phyloP scores from a whole-genome alignment of 2,329 filamentous ascomycete species.

The Exophiala alcalophila region DNA sequence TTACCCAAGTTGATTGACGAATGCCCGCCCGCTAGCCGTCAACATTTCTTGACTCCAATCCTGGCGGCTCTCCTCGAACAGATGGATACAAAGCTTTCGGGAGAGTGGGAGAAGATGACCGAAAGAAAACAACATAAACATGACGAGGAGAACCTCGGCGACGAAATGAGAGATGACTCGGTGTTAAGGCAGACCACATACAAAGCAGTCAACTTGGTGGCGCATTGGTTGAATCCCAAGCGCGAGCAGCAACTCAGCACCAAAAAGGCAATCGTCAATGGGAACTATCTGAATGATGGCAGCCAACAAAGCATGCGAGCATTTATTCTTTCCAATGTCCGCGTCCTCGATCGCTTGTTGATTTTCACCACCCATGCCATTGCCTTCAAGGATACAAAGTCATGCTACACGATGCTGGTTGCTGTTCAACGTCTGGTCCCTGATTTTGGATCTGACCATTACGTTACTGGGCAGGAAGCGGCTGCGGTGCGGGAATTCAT shows the following conservation, averaged over 20 bases:
- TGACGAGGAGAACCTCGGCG: conserved; percentile 73
- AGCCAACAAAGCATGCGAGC: conserved; percentile 58
- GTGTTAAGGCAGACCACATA: conserved; percentile 90
- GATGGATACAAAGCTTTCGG: conserved; percentile 80
- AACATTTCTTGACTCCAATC: conserved; percentile 80
- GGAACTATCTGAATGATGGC: conserved; percentile 32
- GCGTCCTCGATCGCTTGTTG: conserved; percentile 81
- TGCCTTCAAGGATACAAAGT: conserved; percentile 83
- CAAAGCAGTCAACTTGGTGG: conserved; percentile 86
- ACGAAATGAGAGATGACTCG: conserved; percentile 98
- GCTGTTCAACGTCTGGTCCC: conserved; percentile 83
- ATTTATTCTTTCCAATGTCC: conserved; percentile 75
- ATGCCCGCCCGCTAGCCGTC: conserved; percentile 74
- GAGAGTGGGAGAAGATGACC: conserved; percentile 79
- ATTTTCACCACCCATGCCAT: conserved; percentile 90
- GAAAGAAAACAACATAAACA: conserved; percentile 54
- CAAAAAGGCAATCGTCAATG: conserved; percentile 28
- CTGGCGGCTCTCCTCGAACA: conserved; percentile 78
- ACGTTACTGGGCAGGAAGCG: conserved; percentile 49
- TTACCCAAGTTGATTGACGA: conserved; percentile 87
- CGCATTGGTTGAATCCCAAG: conserved; percentile 77
- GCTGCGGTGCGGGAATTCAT: conserved; percentile 83
- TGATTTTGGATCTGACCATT: conserved; percentile 56
- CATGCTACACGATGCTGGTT: conserved; percentile 78
- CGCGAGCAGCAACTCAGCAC: conserved; percentile 53